Conservation (phyloP, 177 flowering plant genomes). For the Vitis hybrid region DNA sequence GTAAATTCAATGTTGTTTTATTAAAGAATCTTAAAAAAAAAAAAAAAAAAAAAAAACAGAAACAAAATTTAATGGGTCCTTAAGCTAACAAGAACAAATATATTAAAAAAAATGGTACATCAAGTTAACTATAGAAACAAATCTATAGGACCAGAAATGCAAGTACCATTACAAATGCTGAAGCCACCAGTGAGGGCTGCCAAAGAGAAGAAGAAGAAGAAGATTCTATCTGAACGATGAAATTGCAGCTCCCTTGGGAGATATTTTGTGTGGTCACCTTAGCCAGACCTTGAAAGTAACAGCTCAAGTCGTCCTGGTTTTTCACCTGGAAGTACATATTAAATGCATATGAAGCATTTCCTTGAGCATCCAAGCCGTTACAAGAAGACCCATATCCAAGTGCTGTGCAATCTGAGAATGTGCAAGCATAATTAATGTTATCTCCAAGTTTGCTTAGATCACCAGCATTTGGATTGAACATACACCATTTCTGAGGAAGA, state of each 20-base stretch:
- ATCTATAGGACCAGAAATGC: conserved; percentile 13
- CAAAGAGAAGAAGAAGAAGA: conserved; percentile 17
- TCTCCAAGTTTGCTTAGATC: conserved; percentile 39
- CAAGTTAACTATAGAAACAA: conserved; percentile 5
- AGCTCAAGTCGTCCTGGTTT: conserved; percentile 34
- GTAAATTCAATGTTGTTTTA: background rate
- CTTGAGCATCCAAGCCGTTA: conserved; percentile 31
- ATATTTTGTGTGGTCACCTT: conserved; percentile 23
- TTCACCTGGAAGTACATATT: conserved; percentile 47
- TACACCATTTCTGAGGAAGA: conserved; percentile 33
- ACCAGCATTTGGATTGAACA: conserved; percentile 33
- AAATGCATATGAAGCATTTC: conserved; percentile 55
- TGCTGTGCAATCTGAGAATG: conserved; percentile 38
- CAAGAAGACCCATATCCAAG: conserved; percentile 48
- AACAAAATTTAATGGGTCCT: background rate
- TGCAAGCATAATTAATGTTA: conserved; percentile 40
- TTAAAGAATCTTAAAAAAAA: background rate
- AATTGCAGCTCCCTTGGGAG: conserved; percentile 31
- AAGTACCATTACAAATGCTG: conserved; percentile 3
- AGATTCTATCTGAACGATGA: conserved; percentile 20
- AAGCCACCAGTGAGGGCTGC: conserved; percentile 14
- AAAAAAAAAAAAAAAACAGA: too few species aligned
- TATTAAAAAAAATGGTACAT: background rate
- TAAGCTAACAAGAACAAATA: conserved; percentile 1
- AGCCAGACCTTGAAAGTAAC: conserved; percentile 40